A percentile compares a stretch with the other conserved stretches of the same genome.
Evolutionary conservation across 345 rosid species (phyloP).

Genomic region (Rhizophora apiculata): DNA sequence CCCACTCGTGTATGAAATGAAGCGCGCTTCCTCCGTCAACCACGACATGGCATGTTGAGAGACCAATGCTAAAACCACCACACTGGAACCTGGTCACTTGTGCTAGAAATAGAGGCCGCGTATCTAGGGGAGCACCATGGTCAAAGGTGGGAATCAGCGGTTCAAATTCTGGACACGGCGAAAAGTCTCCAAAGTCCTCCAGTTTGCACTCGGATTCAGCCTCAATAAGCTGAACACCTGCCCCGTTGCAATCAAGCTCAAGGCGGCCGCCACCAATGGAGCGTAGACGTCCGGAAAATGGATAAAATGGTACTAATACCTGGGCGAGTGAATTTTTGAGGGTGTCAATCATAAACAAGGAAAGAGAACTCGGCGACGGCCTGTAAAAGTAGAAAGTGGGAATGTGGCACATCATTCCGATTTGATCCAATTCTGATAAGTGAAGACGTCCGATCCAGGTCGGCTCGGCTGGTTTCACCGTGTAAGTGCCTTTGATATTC

Average conservation of each 20-base stretch:
- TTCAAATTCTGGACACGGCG: neutral
- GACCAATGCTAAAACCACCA: neutral
- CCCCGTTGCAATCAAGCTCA: neutral
- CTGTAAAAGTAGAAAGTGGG: conserved; percentile 23
- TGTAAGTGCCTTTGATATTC: conserved; percentile 18
- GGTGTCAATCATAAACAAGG: neutral
- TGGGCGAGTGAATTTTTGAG: neutral
- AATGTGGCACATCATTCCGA: no score
- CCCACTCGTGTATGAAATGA: neutral
- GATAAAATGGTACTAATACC: neutral
- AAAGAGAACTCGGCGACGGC: neutral
- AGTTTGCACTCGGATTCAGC: neutral
- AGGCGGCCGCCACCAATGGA: neutral
- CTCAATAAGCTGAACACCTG: neutral
- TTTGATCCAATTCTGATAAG: no score
- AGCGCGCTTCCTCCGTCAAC: neutral
- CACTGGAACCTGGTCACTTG: neutral
- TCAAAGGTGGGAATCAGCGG: neutral
- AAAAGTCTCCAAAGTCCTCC: neutral
- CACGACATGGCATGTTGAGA: neutral
- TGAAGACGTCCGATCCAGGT: conserved; percentile 18
- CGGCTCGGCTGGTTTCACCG: conserved; percentile 41
- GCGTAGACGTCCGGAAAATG: neutral
- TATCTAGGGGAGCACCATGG: neutral
- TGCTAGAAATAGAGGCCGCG: neutral